Evolutionary conservation across 768 basidiomycete species (phyloP).

Genomic region (Clitopilus hobsonii): DNA sequence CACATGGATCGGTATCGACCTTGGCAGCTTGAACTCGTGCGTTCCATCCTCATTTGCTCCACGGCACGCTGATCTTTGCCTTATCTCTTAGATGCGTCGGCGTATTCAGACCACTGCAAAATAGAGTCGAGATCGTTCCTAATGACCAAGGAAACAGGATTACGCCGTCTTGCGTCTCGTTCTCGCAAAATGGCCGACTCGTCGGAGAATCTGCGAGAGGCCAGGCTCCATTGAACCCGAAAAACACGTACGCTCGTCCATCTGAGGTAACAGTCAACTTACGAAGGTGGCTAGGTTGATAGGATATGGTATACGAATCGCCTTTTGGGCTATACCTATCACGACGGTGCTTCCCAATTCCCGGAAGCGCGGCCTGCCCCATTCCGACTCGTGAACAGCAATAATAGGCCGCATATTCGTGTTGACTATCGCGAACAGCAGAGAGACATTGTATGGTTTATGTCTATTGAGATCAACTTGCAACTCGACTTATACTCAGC

Average conservation of each 20-base stretch:
- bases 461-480: neutral
- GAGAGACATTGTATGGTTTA: slow-evolving; percentile 81
- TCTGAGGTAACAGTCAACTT: neutral
- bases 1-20: slow-evolving; percentile 89
- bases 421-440: slow-evolving; percentile 91
- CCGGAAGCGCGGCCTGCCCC: slow-evolving; percentile 89
- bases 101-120: slow-evolving; percentile 87
- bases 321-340: slow-evolving; percentile 90
- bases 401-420: slow-evolving; percentile 82
- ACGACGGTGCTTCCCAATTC: slow-evolving; percentile 75
- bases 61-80: slow-evolving; percentile 9
- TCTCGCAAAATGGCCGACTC: slow-evolving; percentile 92
- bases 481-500: slow-evolving; percentile 12
- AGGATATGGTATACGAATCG: slow-evolving; percentile 98
- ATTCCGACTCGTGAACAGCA: slow-evolving; percentile 83
- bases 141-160: slow-evolving; percentile 94
- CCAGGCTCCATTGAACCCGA: slow-evolving; percentile 97
- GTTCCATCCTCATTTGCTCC: slow-evolving; percentile 21
- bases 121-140: slow-evolving; percentile 97
- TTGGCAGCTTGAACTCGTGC: slow-evolving; percentile 90
- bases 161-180: slow-evolving; percentile 93
- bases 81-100: slow-evolving; percentile 75
- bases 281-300: no score
- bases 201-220: slow-evolving; percentile 99
- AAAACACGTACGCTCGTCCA: slow-evolving; percentile 60